A percentile compares a stretch with the other conserved stretches of the same genome.
Evolutionary conservation across 2,329 filamentous ascomycete genomes (phyloP).

Genomic region (Aureobasidium sp.): DNA sequence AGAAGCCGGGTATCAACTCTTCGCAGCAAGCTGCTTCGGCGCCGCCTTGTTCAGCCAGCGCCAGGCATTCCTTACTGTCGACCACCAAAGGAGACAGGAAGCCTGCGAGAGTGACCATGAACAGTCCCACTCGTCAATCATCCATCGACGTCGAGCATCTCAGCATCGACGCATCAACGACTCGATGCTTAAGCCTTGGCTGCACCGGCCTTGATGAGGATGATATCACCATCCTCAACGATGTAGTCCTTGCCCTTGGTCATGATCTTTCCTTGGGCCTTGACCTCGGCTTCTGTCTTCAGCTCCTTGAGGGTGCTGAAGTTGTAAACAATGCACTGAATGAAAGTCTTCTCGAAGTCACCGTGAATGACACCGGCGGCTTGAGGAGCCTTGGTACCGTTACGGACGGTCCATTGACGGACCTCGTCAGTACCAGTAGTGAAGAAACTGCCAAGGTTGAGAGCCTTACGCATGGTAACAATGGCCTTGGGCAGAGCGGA

Average conservation of each 20-base stretch:
- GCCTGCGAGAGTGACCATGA: neutral
- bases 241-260: conserved; percentile 99
- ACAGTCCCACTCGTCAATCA: neutral
- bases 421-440: conserved; percentile 94
- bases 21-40: conserved; percentile 8
- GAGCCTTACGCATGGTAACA: conserved; percentile 80
- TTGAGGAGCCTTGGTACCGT: conserved; percentile 93
- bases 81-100: neutral
- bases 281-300: conserved; percentile 80
- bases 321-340: conserved; percentile 93
- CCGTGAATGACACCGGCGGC: conserved; percentile 97
- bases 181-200: conserved; percentile 47
- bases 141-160: neutral
- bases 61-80: neutral
- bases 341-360: conserved; percentile 99
- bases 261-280: conserved; percentile 92
- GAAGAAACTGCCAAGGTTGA: conserved; percentile 94
- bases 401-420: conserved; percentile 94
- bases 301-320: conserved; percentile 72
- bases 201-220: conserved; percentile 85
- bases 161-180: neutral
- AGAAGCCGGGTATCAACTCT: conserved; percentile 7
- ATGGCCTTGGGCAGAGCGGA: conserved; percentile 90
- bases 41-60: neutral
- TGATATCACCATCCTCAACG: conserved; percentile 70